Evolutionary conservation across 1,284 basidiomycete species (phyloP).

Genomic region (Austropuccinia psidii): DNA sequence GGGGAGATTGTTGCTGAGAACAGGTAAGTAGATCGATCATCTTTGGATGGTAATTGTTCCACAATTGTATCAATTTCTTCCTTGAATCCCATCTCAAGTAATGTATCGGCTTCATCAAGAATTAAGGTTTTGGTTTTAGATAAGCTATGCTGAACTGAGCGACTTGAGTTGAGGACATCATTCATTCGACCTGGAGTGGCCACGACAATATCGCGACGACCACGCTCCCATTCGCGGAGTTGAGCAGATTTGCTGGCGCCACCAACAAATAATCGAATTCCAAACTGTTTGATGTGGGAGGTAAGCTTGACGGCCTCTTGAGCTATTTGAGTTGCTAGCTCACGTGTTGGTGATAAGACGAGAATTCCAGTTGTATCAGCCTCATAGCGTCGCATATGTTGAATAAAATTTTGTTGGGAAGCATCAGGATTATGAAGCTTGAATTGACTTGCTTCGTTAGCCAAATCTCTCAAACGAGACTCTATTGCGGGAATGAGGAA

Average conservation of each 20-base stretch:
- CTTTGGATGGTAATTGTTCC: constrained; percentile 59
- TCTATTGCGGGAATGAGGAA: constrained; percentile 47
- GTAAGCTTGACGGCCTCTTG: constrained; percentile 68
- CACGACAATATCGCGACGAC: constrained; percentile 76
- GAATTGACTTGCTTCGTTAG: constrained; percentile 41
- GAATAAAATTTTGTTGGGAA: constrained; percentile 32
- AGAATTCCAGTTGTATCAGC: constrained; percentile 60
- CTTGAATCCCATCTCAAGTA: constrained; percentile 93
- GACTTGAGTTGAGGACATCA: constrained; percentile 65
- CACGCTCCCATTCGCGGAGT: constrained; percentile 59
- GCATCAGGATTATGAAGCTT: constrained; percentile 45
- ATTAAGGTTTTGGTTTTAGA: constrained; percentile 58
- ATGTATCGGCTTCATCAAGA: constrained; percentile 89
- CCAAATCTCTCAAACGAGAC: constrained; percentile 42
- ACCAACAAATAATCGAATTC: constrained; percentile 72
- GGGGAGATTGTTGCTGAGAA: constrained; percentile 74
- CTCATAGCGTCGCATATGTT: constrained; percentile 41
- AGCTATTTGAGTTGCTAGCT: constrained; percentile 88
- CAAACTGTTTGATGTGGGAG: constrained; percentile 59
- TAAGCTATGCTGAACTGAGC: constrained; percentile 56
- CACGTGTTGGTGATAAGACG: constrained; percentile 86
- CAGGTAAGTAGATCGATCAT: constrained; percentile 77
- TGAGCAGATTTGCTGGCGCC: constrained; percentile 64
- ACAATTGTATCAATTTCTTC: constrained; percentile 75
- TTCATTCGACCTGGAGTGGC: constrained; percentile 83